Percentiles rank a stretch among this genome's conserved stretches.
Evolutionary conservation across 352 stramenopile genomes (phyloP).

Genomic region (Phytophthora nicotianae): DNA sequence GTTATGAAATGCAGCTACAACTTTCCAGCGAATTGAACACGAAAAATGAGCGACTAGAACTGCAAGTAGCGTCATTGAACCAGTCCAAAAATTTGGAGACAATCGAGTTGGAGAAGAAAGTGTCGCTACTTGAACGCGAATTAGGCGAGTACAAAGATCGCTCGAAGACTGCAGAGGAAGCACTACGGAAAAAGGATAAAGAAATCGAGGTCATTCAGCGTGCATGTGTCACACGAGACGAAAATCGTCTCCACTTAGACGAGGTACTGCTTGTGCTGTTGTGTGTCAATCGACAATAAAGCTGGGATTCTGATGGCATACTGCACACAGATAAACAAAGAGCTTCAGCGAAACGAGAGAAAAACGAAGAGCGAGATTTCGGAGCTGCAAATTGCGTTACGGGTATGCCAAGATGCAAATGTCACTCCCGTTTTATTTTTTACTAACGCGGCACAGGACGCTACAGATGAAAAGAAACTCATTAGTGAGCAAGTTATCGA

Average conservation of each 20-base stretch:
- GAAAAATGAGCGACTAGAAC: slow-evolving; percentile 45
- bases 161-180: slow-evolving; percentile 38
- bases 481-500: slow-evolving; percentile 53
- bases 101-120: slow-evolving; percentile 31
- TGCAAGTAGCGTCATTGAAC: slow-evolving; percentile 35
- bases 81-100: slow-evolving; percentile 24
- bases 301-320: background rate
- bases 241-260: slow-evolving; percentile 47
- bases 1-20: slow-evolving; percentile 54
- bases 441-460: slow-evolving; percentile 40
- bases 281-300: too few species aligned
- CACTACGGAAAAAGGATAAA: slow-evolving; percentile 58
- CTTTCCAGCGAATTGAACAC: slow-evolving; percentile 36
- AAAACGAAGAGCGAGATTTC: slow-evolving; percentile 61
- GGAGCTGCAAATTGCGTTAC: slow-evolving; percentile 50
- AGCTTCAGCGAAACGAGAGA: slow-evolving; percentile 56
- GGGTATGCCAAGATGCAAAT: slow-evolving; percentile 31
- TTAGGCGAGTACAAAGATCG: slow-evolving; percentile 48
- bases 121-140: slow-evolving; percentile 45
- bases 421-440: background rate
- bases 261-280: slow-evolving; percentile 47
- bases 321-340: slow-evolving; percentile 41
- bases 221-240: slow-evolving; percentile 42
- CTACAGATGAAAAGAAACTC: slow-evolving; percentile 58
- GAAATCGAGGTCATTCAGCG: slow-evolving; percentile 48